Evolutionary conservation across 306 rosid species (phyloP).

Genomic region (Quercus parvula): DNA sequence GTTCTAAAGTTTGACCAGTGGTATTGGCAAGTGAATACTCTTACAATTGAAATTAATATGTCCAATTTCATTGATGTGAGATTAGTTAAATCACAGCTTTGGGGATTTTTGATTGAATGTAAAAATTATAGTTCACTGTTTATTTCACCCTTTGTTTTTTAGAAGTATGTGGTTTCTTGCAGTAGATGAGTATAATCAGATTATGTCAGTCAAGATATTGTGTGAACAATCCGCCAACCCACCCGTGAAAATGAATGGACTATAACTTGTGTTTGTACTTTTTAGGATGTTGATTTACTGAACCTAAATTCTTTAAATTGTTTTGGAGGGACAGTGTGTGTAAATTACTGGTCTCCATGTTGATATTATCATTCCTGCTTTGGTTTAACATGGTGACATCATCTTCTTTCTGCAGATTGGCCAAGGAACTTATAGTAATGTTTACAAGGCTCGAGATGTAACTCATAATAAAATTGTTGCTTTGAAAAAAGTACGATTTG

Average conservation of each 20-base stretch:
- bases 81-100: background rate
- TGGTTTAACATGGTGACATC: conserved; percentile 21
- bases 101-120: background rate
- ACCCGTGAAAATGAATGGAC: background rate
- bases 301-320: background rate
- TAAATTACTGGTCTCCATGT: background rate
- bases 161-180: background rate
- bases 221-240: background rate
- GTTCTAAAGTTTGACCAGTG: background rate
- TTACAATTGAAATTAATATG: background rate
- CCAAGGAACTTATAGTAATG: conserved; percentile 92
- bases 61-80: background rate
- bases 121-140: background rate
- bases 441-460: conserved; percentile 87
- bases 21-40: conserved; percentile 4
- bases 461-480: conserved; percentile 63
- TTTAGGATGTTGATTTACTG: background rate
- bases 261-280: background rate
- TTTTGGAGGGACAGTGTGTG: background rate
- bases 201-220: background rate
- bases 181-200: background rate
- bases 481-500: conserved; percentile 85
- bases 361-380: conserved; percentile 3
- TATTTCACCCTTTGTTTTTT: background rate
- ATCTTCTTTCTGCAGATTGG: conserved; percentile 68